Base-by-base conservation (phyloP, 192 early-diverging fungal genomes). In the Backusella macrospora region DNA sequence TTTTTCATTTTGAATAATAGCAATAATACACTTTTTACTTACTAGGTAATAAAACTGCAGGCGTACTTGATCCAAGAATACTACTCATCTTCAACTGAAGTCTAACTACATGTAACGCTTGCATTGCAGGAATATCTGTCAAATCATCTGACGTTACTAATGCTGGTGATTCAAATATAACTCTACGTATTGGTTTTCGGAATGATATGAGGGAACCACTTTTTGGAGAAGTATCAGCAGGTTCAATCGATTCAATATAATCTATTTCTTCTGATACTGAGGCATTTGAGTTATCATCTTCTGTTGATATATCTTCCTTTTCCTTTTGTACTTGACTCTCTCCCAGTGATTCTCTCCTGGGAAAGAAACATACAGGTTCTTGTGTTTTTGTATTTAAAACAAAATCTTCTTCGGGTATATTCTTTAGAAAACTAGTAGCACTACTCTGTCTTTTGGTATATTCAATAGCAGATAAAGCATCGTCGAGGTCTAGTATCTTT, bases 11-110 rank as follows among this genome's bases (percentile, higher is more conserved):
- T 46, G 10, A 26, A 59, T 12, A 59, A 10, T 16, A 26, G 3
- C 34, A 72, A 29, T 43, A 37, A 38, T 47, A 26, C 15, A 1
- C 4, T 23, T 16, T 16, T 0, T 16, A 49, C 75, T 71, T 70
- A 76, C 75, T 76, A 21, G 75, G 75, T 15, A 59, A 45, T 14
- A 76, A 29, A 10, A 69, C 44, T 38, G 26, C 38, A 3, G 40
- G 43, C 2, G 40, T 65, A 42, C 21, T 64, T 4, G 44, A 14
- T 7, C 73, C 73, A 21, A 74, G 23, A 46, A 79, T 71, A 59
- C 48, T 75, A 12, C 69, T 70, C 12, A 74, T 29, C 62, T 79
- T 79, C 64, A 79, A 18, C 67, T 79, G 78, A 1, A 79, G 37
- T 12, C 73, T 45, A 16, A 79, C 23, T 16, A 79, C 52, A 44